These are phyloP conservation scores for Lagerstroemia speciosa DNA, from an alignment of 345 rosid genomes.

Conservation along the genomic window DNA sequence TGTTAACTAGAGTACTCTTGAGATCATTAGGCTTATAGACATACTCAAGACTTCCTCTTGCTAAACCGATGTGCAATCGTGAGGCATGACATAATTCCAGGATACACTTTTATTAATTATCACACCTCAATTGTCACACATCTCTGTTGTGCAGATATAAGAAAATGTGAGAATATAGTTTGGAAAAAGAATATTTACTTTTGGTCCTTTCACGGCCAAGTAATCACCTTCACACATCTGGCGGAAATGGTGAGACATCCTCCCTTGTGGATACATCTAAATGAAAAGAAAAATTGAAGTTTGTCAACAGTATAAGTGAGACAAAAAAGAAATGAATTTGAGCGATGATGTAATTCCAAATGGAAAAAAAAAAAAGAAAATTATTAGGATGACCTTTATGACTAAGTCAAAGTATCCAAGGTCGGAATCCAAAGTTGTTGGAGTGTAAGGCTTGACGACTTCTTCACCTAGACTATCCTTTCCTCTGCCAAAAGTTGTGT, in stretches of 20 bases:
- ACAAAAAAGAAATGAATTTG: not conserved
- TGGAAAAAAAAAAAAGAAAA: not conserved
- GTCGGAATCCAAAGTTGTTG: constrained; percentile 53
- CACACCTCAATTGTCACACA: not conserved
- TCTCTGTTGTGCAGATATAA: not conserved
- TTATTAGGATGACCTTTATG: constrained; percentile 28
- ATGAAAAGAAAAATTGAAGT: not conserved
- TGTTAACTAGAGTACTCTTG: too few species aligned
- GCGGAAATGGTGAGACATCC: constrained; percentile 68
- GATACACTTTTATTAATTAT: not conserved
- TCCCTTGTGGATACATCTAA: constrained; percentile 73
- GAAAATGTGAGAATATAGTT: not conserved
- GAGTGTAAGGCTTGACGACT: constrained; percentile 42
- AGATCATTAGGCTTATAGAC: too few species aligned
- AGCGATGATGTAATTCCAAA: not conserved
- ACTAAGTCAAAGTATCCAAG: constrained; percentile 46
- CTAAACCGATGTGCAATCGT: too few species aligned
- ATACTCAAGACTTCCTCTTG: too few species aligned
- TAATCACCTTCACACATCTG: constrained; percentile 49
- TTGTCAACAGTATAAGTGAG: not conserved
- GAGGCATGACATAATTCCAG: too few species aligned
- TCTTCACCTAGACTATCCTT: constrained; percentile 37
- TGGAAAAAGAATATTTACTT: constrained; percentile 25
- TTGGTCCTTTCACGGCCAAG: constrained; percentile 63
- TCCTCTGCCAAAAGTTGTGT: constrained; percentile 27